Evolutionary conservation across 768 basidiomycete genomes (phyloP).

Genomic region (Podaxis carcinomalis): DNA sequence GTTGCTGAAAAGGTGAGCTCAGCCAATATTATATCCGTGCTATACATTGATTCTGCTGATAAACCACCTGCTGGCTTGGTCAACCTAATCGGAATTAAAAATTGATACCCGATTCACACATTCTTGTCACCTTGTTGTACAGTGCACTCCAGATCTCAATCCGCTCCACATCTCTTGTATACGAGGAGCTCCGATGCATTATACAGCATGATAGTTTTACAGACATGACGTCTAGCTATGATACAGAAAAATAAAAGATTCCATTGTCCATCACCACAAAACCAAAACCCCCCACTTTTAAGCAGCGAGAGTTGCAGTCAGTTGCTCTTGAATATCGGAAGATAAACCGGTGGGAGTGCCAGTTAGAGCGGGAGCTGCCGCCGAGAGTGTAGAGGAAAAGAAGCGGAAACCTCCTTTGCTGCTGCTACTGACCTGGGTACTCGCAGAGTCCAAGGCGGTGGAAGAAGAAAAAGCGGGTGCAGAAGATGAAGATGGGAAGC

Average conservation of each 20-base stretch:
- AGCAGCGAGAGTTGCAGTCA: background rate
- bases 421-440: background rate
- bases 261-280: background rate
- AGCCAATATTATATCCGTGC: background rate
- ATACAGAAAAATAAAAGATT: background rate
- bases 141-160: too few relatives aligned
- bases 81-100: background rate
- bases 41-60: background rate
- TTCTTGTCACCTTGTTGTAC: too few relatives aligned
- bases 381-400: background rate
- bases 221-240: background rate
- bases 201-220: background rate
- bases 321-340: background rate
- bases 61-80: background rate
- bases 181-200: background rate
- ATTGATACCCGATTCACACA: too few relatives aligned
- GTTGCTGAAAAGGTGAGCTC: conserved; percentile 19
- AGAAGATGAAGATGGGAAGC: background rate
- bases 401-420: background rate
- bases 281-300: background rate
- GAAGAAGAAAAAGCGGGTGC: background rate
- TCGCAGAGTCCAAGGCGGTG: background rate
- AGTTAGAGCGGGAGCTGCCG: background rate
- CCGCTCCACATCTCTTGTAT: background rate
- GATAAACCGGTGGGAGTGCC: background rate